phyloP scores from a whole-genome alignment of 805 yeast genomes.

The Huiozyma sinensis region DNA sequence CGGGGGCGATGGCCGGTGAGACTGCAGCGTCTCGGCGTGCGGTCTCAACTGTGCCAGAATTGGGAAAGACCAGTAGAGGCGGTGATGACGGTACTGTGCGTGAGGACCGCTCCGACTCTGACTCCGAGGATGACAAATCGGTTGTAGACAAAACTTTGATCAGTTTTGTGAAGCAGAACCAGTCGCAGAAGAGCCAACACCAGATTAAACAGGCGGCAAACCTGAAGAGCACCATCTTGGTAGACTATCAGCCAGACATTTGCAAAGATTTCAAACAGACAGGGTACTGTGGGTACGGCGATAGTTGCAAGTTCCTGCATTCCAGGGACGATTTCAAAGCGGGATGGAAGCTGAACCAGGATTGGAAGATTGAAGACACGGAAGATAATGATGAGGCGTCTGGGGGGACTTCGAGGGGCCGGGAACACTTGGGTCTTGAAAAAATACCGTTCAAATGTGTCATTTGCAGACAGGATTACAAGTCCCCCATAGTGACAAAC shows the following conservation, averaged over 20 bases:
- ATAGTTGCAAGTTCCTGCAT: conserved; percentile 89
- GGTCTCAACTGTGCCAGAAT: too few relatives aligned
- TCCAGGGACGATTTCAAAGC: conserved; percentile 75
- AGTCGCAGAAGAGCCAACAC: neutral
- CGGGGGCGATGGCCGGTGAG: too few relatives aligned
- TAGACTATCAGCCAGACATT: conserved; percentile 87
- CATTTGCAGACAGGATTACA: conserved; percentile 46
- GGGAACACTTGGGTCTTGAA: conserved; percentile 6
- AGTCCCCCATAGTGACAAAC: conserved; percentile 43
- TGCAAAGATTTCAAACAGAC: conserved; percentile 87
- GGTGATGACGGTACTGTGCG: too few relatives aligned
- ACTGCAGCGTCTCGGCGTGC: too few relatives aligned
- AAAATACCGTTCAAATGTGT: conserved; percentile 51
- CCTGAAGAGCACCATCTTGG: conserved; percentile 53
- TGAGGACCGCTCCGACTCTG: too few relatives aligned
- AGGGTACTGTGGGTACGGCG: conserved; percentile 96
- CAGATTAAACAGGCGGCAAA: conserved; percentile 28
- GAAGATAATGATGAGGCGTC: conserved; percentile 18
- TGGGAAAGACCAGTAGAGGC: too few relatives aligned
- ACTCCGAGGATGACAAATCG: too few relatives aligned
- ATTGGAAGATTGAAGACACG: conserved; percentile 47
- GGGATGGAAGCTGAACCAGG: conserved; percentile 54
- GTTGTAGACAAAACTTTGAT: too few relatives aligned
- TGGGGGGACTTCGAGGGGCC: neutral
- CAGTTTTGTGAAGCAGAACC: neutral